Conservation (phyloP, 73 alveolate species). For the Stentor roeselii region DNA sequence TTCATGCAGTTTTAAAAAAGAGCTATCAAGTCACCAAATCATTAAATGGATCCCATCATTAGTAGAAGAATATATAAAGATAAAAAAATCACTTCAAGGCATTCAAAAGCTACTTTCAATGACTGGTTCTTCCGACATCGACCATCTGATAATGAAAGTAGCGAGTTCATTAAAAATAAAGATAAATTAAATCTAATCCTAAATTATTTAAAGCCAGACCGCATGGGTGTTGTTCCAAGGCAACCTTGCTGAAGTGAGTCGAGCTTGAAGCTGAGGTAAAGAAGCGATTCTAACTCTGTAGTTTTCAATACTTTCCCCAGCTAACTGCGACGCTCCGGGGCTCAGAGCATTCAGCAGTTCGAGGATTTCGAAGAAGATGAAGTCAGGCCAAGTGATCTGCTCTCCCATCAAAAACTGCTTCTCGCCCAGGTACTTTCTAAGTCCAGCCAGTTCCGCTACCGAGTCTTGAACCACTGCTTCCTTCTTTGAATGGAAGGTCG, state of each 20-base stretch:
- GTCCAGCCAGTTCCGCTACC: neutral
- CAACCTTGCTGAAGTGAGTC: neutral
- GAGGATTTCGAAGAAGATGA: constrained; percentile 31
- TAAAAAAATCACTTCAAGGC: no score
- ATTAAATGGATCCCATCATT: no score
- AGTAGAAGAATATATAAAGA: no score
- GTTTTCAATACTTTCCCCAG: neutral
- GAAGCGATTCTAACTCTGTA: neutral
- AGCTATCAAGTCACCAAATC: no score
- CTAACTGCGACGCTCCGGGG: neutral
- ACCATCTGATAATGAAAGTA: no score
- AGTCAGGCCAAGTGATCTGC: constrained; percentile 33
- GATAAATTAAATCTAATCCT: no score
- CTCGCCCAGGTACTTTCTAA: constrained; percentile 25
- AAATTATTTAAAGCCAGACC: neutral
- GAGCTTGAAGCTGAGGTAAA: no score
- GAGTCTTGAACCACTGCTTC: neutral
- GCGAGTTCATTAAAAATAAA: no score
- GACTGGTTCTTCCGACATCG: no score
- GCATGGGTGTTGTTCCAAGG: neutral
- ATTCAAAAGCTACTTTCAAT: no score
- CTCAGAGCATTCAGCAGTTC: constrained; percentile 28
- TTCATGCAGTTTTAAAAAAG: no score
- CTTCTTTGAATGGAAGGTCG: neutral
- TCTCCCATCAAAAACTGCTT: constrained; percentile 34